phyloP scores from a whole-genome alignment of 176 grass and related monocot genomes.

The Phragmites australis region DNA sequence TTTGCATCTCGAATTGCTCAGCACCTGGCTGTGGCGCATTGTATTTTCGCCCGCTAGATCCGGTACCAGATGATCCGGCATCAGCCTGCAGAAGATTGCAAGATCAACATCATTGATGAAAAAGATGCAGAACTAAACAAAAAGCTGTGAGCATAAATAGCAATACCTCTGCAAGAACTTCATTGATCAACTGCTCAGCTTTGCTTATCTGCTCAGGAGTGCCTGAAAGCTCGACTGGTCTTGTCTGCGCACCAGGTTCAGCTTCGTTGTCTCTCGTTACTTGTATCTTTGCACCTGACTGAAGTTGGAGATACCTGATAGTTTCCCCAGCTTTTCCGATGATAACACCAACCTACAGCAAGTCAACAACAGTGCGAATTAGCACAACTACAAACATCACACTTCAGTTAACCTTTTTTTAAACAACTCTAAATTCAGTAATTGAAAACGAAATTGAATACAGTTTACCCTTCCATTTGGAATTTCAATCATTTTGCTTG shows the following conservation, averaged over 20 bases:
- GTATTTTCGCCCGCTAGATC: constrained; percentile 51
- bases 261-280: constrained; percentile 89
- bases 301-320: constrained; percentile 78
- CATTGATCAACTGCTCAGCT: constrained; percentile 85
- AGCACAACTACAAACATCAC: not conserved
- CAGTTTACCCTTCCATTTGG: constrained; percentile 79
- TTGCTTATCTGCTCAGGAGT: constrained; percentile 85
- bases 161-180: constrained; percentile 78
- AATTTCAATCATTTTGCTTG: constrained; percentile 86
- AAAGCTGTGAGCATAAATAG: not conserved
- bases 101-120: not conserved
- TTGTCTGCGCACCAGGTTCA: constrained; percentile 64
- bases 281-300: constrained; percentile 96
- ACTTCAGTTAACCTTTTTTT: not conserved
- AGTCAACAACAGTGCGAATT: not conserved
- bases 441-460: not conserved
- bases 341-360: constrained; percentile 84
- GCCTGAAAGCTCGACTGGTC: constrained; percentile 80
- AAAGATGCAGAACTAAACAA: not conserved
- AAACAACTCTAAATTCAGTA: not conserved
- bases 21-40: constrained; percentile 56
- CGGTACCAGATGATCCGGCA: constrained; percentile 61
- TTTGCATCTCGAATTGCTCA: constrained; percentile 89
- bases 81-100: constrained; percentile 61
- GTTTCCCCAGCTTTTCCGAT: constrained; percentile 95